Evolutionary conservation across 768 basidiomycete species (phyloP).

Genomic region (Podaxis sp.): DNA sequence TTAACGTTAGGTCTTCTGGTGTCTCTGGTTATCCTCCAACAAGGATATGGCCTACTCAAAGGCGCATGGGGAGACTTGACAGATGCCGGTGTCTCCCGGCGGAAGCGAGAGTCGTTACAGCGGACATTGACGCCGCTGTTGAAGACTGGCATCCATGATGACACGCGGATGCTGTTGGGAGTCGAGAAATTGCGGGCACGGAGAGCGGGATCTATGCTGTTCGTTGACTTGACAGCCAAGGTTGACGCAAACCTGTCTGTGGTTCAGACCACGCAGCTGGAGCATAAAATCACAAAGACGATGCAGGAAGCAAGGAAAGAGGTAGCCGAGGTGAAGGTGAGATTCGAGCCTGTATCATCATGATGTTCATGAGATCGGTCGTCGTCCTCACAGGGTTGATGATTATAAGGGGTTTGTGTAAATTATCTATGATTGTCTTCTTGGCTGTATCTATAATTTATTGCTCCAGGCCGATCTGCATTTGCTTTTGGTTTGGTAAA

Average conservation of each 20-base stretch:
- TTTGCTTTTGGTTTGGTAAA: neutral
- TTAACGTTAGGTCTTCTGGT: conserved; percentile 67
- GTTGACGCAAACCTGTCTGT: conserved; percentile 64
- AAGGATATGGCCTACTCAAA: conserved; percentile 66
- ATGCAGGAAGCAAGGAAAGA: conserved; percentile 62
- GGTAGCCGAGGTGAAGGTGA: conserved; percentile 70
- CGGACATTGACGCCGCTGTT: conserved; percentile 57
- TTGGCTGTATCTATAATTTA: neutral
- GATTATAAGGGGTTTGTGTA: neutral
- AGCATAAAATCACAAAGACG: conserved; percentile 55
- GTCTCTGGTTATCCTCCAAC: conserved; percentile 84
- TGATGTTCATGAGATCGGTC: neutral
- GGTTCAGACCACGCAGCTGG: conserved; percentile 55
- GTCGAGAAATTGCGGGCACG: conserved; percentile 66
- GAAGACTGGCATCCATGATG: conserved; percentile 23
- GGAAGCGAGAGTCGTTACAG: conserved; percentile 53
- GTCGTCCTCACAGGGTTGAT: neutral
- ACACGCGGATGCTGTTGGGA: conserved; percentile 36
- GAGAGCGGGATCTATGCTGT: conserved; percentile 77
- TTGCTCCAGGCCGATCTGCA: neutral
- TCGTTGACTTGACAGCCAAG: conserved; percentile 78
- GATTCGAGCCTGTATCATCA: conserved; percentile 47
- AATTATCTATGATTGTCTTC: neutral
- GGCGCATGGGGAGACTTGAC: conserved; percentile 81
- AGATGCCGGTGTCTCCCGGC: conserved; percentile 72